Percentiles rank a stretch among this genome's conserved stretches.
Conservation (phyloP, 2,329 filamentous ascomycete species). For the Bertia moriformis region DNA sequence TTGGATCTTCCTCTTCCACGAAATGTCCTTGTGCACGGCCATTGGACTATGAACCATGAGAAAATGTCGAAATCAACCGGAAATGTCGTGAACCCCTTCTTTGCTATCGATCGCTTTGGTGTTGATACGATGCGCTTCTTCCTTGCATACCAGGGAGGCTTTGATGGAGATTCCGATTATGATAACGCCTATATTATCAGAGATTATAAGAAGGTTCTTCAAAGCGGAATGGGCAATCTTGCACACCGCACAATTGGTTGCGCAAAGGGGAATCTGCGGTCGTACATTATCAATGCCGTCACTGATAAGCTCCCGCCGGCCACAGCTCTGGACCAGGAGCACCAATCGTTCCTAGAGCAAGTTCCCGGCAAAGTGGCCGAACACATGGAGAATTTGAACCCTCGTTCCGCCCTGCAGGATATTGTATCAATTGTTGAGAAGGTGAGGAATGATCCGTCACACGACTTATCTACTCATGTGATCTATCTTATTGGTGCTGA, state of each 20-base stretch:
- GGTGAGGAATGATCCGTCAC: constrained; percentile 11
- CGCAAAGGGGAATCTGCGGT: constrained; percentile 39
- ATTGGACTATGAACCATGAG: constrained; percentile 81
- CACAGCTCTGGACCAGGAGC: constrained; percentile 12
- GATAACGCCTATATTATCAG: constrained; percentile 63
- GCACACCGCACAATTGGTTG: constrained; percentile 54
- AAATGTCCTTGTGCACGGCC: constrained; percentile 73
- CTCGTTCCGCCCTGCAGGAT: constrained; percentile 29
- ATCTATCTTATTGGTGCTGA: no score
- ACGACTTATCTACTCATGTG: background rate
- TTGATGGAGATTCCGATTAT: constrained; percentile 70
- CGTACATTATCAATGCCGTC: constrained; percentile 31
- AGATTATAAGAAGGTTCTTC: constrained; percentile 67
- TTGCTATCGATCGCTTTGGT: constrained; percentile 77
- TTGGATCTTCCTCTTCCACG: constrained; percentile 66
- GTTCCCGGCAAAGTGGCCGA: constrained; percentile 20
- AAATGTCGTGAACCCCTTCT: constrained; percentile 89
- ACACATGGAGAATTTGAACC: constrained; percentile 29
- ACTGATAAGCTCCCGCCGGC: constrained; percentile 12
- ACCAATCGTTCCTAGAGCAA: constrained; percentile 19
- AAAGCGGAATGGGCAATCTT: constrained; percentile 68
- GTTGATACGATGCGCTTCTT: constrained; percentile 82
- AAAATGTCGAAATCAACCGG: constrained; percentile 97
- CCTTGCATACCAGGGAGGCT: constrained; percentile 65
- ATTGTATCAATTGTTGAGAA: constrained; percentile 28